Conservation (phyloP, 306 rosid species). For the Inga laurina region DNA sequence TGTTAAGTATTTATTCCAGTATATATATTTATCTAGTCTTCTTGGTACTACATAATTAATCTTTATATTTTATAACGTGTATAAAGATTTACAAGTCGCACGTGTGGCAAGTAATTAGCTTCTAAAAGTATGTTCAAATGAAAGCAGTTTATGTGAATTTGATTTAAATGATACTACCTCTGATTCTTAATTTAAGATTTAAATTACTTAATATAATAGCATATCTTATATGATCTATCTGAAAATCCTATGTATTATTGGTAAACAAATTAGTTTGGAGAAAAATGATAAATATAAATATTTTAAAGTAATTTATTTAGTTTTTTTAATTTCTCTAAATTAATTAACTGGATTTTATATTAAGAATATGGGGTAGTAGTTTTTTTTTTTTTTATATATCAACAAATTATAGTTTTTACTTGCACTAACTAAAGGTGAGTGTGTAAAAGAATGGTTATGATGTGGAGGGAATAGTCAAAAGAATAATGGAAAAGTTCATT, state of each 20-base stretch:
- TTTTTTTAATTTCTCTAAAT: too few relatives aligned
- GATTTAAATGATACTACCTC: background rate
- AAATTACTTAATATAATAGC: too few relatives aligned
- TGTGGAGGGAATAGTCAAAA: constrained; percentile 32
- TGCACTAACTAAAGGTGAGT: background rate
- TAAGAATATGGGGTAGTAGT: too few relatives aligned
- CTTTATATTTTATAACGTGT: background rate
- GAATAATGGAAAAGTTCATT: constrained; percentile 23
- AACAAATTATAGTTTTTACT: too few relatives aligned
- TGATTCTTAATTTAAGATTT: too few relatives aligned
- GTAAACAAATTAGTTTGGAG: too few relatives aligned
- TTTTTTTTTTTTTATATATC: too few relatives aligned
- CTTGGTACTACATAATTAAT: background rate
- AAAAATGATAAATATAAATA: too few relatives aligned
- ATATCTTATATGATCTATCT: too few relatives aligned
- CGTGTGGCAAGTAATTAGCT: background rate
- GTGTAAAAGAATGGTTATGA: background rate
- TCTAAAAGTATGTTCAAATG: background rate
- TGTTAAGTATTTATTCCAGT: constrained; percentile 41
- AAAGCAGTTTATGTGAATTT: background rate
- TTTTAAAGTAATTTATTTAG: too few relatives aligned
- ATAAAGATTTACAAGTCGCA: background rate
- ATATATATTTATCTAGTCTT: background rate
- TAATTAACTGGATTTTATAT: too few relatives aligned
- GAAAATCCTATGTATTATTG: too few relatives aligned